A percentile compares a stretch with the other conserved stretches of the same genome.
Evolutionary conservation across 169 alveolate species (phyloP).

Genomic region (Cryptosporidium tyzzeri): DNA sequence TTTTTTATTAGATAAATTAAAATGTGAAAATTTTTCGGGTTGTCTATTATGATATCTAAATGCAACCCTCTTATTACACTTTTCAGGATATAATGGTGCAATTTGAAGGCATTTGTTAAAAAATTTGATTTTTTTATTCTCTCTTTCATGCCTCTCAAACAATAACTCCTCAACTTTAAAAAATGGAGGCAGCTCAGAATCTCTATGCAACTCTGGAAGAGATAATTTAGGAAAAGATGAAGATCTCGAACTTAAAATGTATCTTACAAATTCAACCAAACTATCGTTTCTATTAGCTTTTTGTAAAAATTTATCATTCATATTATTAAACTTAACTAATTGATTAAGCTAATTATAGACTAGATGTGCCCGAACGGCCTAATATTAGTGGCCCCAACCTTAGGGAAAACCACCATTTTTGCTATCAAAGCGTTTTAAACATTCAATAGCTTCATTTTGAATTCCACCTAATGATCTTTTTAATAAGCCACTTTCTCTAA

Average conservation of each 20-base stretch:
- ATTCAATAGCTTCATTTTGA: conserved; percentile 40
- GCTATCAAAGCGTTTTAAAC: conserved; percentile 27
- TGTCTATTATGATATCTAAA: background rate
- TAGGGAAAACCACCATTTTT: conserved; percentile 22
- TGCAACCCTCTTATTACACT: background rate
- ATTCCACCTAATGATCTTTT: conserved; percentile 43
- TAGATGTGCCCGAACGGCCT: conserved; percentile 7
- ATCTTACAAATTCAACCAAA: conserved; percentile 7
- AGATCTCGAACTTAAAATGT: background rate
- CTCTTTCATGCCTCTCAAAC: background rate
- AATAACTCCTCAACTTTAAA: background rate
- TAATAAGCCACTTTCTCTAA: conserved; percentile 31
- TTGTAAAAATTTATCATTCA: conserved; percentile 2
- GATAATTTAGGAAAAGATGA: background rate
- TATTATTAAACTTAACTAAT: conserved; percentile 5
- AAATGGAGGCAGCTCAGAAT: background rate
- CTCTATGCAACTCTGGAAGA: background rate
- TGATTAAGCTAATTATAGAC: background rate
- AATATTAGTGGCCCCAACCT: conserved; percentile 17
- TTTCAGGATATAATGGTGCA: background rate
- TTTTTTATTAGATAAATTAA: background rate
- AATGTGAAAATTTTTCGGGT: background rate
- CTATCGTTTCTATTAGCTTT: background rate
- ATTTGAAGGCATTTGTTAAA: background rate
- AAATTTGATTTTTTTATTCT: background rate